phyloP scores from a whole-genome alignment of 2,329 filamentous ascomycete genomes.

The Raffaelea albimanens region DNA sequence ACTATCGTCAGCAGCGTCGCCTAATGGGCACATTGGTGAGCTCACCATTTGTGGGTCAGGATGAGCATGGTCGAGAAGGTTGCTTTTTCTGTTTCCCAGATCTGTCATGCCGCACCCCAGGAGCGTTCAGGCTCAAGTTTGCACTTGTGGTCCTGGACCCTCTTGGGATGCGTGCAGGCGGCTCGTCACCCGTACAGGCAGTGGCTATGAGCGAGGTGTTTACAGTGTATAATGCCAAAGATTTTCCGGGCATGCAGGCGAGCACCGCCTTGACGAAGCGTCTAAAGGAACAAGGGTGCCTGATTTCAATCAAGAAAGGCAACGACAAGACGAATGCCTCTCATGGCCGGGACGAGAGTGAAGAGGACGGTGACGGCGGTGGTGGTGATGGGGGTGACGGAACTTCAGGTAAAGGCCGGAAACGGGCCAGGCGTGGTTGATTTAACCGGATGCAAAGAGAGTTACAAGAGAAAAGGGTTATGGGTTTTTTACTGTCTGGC shows the following conservation, averaged over 20 bases:
- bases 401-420: no score
- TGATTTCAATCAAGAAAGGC: constrained; percentile 80
- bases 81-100: constrained; percentile 85
- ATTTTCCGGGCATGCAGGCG: constrained; percentile 76
- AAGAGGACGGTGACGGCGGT: constrained; percentile 24
- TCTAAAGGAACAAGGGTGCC: constrained; percentile 69
- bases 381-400: background rate
- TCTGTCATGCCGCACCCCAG: constrained; percentile 68
- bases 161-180: constrained; percentile 41
- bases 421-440: no score
- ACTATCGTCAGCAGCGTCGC: constrained; percentile 62
- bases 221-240: constrained; percentile 73
- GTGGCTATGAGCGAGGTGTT: constrained; percentile 60
- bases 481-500: no score
- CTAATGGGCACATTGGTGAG: constrained; percentile 74
- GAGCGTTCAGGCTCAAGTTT: constrained; percentile 66
- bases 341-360: constrained; percentile 31
- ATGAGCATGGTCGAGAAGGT: constrained; percentile 63
- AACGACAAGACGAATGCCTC: constrained; percentile 48
- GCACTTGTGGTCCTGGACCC: constrained; percentile 64
- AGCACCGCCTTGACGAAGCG: constrained; percentile 65
- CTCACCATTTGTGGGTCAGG: constrained; percentile 65
- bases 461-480: no score
- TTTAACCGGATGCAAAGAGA: no score
- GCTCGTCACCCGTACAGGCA: constrained; percentile 39